Base-by-base conservation (phyloP, 305 asterid genomes). In the Fraxinus nigra region DNA sequence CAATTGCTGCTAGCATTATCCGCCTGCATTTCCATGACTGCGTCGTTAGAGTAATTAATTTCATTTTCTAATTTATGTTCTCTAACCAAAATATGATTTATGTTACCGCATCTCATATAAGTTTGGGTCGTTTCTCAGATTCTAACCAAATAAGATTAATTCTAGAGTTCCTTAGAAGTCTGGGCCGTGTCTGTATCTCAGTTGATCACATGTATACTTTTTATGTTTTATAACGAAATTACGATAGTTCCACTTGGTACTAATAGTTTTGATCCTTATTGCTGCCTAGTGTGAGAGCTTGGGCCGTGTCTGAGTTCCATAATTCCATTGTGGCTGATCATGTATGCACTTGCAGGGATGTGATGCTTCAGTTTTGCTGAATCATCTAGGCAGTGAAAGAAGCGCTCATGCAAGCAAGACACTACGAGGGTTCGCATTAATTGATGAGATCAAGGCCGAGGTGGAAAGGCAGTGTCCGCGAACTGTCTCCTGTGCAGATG, bases 401-500 rank as follows among this genome's bases (percentile, higher is more conserved):
- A 51, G 81, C 10, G 92, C 92, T 11, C 78, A 43, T 7, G 88
- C 85, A 28, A 87, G 92, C 89, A 78, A 13, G 78, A 87, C 88
- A 61, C 92, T 91, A 0, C 77, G 94, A 7, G 94, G 94, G 51
- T 91, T 88, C 87, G 4, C 54, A 1, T 34, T 91, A 54, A 93
- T 95, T 3, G 91, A 92, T 3, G 95, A 92, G 0, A 95, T 95
- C 81, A 95, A 95, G 80, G 83, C 81, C 1, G 94, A 84, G 78
- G 87, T 95, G 8, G 98, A 95, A 87, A 91, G 80, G 24, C 81
- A 40, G 13, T 95, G 98, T 80, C 98, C 98, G 0, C 89, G 79
- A 73, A 91, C 87, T 5, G 98, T 95, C 65, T 95, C 98, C 5
- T 95, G 98, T 80, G 94, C 98, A 4, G 98, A 95, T 88, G 92